phyloP scores from a whole-genome alignment of 73 alveolate genomes.

The Tetrahymena borealis region DNA sequence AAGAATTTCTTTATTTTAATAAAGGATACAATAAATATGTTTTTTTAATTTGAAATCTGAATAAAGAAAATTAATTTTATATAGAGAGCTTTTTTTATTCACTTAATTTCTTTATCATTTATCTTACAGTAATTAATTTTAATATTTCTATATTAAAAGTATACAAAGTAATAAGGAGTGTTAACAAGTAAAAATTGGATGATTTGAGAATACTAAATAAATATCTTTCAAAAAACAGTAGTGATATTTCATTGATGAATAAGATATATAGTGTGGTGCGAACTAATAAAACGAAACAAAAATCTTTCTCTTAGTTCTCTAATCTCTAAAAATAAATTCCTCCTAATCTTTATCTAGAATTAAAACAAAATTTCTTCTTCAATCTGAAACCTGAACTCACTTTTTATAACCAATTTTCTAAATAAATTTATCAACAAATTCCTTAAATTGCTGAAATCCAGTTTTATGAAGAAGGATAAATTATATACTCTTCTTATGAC shows the following conservation, averaged over 20 bases:
- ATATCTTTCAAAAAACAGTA: neutral
- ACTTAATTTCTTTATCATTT: too few relatives aligned
- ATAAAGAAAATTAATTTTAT: too few relatives aligned
- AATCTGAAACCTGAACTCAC: neutral
- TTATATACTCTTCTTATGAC: neutral
- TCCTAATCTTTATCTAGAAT: neutral
- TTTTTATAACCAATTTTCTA: neutral
- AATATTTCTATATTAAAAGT: too few relatives aligned
- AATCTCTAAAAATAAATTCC: neutral
- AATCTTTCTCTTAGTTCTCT: neutral
- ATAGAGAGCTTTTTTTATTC: too few relatives aligned
- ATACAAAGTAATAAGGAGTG: neutral
- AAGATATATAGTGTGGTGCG: neutral
- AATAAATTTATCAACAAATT: neutral
- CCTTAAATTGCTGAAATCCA: neutral
- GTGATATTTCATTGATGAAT: neutral
- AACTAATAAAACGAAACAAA: neutral
- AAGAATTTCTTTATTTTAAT: too few relatives aligned
- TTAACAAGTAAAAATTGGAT: neutral
- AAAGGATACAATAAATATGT: too few relatives aligned
- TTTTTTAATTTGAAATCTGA: too few relatives aligned
- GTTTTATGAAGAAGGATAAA: neutral
- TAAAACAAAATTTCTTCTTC: neutral
- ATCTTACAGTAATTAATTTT: too few relatives aligned
- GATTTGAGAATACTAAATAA: neutral